These are phyloP conservation scores for Ophiostoma sp. DNA, from an alignment of 2,329 filamentous ascomycete genomes.

Conservation along the genomic window DNA sequence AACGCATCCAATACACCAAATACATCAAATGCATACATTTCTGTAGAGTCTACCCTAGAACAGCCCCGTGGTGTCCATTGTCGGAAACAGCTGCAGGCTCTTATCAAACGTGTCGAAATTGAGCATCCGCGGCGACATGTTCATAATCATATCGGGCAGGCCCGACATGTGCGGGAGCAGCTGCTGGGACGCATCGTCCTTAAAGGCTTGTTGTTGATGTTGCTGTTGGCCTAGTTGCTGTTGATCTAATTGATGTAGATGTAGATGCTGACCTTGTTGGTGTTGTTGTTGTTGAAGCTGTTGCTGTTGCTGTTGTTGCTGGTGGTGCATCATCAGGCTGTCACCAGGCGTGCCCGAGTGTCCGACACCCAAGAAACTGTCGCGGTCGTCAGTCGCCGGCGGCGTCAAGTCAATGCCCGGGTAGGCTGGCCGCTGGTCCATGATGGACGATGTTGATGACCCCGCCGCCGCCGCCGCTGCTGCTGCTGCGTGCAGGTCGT, in stretches of 20 bases:
- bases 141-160: conserved; percentile 26
- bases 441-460: neutral
- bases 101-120: conserved; percentile 29
- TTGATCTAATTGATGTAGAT: neutral
- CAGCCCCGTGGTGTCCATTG: conserved; percentile 26
- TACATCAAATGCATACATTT: neutral
- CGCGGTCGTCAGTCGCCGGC: conserved; percentile 18
- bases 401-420: conserved; percentile 20
- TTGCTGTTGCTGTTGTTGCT: neutral
- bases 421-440: conserved; percentile 16
- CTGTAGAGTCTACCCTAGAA: neutral
- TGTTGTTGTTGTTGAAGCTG: neutral
- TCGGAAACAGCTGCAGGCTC: conserved; percentile 29
- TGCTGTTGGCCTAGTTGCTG: neutral
- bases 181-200: conserved; percentile 19
- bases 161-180: conserved; percentile 24
- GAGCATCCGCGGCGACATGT: conserved; percentile 28
- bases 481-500: neutral
- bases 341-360: neutral
- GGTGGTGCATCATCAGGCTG: neutral
- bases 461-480: neutral
- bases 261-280: neutral
- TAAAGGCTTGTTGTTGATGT: conserved; percentile 8
- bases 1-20: neutral
- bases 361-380: conserved; percentile 17